Evolutionary conservation across 1,139 yeast genomes (phyloP), one percentile per base, ranked within the genome.

Genomic region (Debaryomyces nepalensis): DNA sequence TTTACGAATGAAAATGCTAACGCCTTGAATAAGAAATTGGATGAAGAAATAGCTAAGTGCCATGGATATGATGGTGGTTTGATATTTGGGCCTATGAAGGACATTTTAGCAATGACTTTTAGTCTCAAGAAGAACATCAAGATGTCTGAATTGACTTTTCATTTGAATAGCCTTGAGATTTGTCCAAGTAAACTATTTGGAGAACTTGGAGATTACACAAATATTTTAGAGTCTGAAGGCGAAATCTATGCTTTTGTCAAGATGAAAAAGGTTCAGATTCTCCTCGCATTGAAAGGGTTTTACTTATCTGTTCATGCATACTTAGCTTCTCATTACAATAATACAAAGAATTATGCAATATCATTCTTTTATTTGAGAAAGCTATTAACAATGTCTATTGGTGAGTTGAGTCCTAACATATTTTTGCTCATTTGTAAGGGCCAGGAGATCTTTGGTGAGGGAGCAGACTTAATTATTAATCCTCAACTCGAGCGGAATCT

Each of bases 301-400:
- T 51, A 63, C 38, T 45, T 64, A 37, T 56, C 68, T n/a, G 51
- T 69, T 8, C 56, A 64, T 43, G 64, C 63, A 40, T 65, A 63
- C 44, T 52, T 72, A n/a, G 57, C 61, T 43, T 49, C 63, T 22
- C 62, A 64, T 44, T 70, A 63, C 42, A 77, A 73, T 33, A 44
- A 44, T 24, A 48, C 46, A 19, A 45, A 50, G 16, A 60, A 64
- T 34, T 37, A 43, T 26, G 50, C 48, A 12, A 44, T 62, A 15
- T 51, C 66, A 2, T 63, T 47, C 41, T 64, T 60, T 43, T 69
- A 67, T 36, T 50, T 61, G 41, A 64, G 55, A 42, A 68, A 68
- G 35, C 46, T 61, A 43, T 40, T 65, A 8, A 45, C 53, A 14
- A 54, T 63, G 11, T 43, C 55, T 24, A 50, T 50, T 1, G 52